Conservation (phyloP, 2,329 filamentous ascomycete genomes). For the Periconia digitata region DNA sequence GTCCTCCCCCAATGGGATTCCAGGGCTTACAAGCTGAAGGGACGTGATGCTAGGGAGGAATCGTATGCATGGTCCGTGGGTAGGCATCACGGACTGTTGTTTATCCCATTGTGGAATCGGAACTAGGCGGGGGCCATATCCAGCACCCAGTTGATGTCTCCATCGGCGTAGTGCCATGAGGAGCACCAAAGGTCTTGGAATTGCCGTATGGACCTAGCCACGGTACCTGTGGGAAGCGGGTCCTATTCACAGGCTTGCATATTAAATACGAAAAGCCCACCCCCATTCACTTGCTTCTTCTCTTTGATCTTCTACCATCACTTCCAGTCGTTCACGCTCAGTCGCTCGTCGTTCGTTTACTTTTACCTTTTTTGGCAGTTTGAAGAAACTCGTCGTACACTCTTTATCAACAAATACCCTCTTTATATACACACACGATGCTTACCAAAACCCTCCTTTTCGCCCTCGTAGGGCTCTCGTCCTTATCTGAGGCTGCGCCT, state of each 20-base stretch:
- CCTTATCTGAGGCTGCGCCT: conserved; percentile 29
- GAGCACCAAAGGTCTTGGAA: not conserved
- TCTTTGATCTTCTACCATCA: not conserved
- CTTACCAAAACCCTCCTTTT: conserved; percentile 23
- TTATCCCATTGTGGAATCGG: not conserved
- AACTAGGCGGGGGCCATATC: not conserved
- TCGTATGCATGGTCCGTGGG: not conserved
- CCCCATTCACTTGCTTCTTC: not conserved
- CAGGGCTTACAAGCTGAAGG: not conserved
- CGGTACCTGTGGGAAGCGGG: too few species aligned
- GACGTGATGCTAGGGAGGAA: not conserved
- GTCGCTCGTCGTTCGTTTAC: not conserved
- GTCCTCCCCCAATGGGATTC: not conserved
- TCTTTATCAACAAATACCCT: conserved; percentile 7
- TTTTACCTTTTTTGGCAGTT: not conserved
- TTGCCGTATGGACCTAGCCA: too few species aligned
- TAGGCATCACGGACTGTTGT: not conserved
- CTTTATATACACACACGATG: conserved; percentile 15
- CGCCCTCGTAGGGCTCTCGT: conserved; percentile 32
- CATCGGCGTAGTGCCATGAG: too few species aligned
- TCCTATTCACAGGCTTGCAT: too few species aligned
- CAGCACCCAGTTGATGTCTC: too few species aligned
- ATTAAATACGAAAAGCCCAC: too few species aligned
- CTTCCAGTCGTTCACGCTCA: not conserved
- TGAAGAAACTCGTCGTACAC: conserved; percentile 10